A percentile compares a stretch with the other conserved stretches of the same genome.
Evolutionary conservation across 83 land plant genomes (phyloP).

Genomic region (Larix sibirica): DNA sequence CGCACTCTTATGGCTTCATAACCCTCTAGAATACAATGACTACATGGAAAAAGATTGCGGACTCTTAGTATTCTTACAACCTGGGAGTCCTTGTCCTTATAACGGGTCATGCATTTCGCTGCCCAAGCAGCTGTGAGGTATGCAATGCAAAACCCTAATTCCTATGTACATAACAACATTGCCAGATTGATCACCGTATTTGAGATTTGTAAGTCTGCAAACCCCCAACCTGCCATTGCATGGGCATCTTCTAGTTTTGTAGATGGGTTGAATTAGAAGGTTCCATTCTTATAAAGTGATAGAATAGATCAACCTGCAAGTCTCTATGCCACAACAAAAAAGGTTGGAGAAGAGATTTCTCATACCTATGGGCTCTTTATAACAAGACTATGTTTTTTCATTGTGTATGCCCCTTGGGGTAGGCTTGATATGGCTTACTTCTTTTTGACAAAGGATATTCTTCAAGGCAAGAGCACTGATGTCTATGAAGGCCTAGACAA

Average conservation of each 20-base stretch:
- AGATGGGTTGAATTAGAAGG: slow-evolving; percentile 51
- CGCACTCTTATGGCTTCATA: too few relatives aligned
- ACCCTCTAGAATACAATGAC: too few relatives aligned
- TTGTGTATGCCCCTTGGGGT: slow-evolving; percentile 66
- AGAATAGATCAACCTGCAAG: slow-evolving; percentile 59
- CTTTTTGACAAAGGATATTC: slow-evolving; percentile 57
- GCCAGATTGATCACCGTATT: slow-evolving; percentile 54
- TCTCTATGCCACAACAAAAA: slow-evolving; percentile 57
- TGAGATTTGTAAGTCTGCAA: slow-evolving; percentile 44
- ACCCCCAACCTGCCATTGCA: slow-evolving; percentile 63
- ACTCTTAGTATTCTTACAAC: too few relatives aligned
- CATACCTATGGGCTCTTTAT: slow-evolving; percentile 53
- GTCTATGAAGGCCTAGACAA: slow-evolving; percentile 40
- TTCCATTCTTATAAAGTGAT: slow-evolving; percentile 55
- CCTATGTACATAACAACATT: slow-evolving; percentile 55
- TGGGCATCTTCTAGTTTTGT: slow-evolving; percentile 70
- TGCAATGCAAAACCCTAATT: slow-evolving; percentile 56
- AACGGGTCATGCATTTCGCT: slow-evolving; percentile 45
- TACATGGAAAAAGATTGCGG: too few relatives aligned
- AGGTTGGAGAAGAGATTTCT: slow-evolving; percentile 58
- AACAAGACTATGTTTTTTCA: slow-evolving; percentile 57
- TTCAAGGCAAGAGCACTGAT: slow-evolving; percentile 37
- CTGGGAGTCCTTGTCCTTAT: too few relatives aligned
- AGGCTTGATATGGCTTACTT: slow-evolving; percentile 67
- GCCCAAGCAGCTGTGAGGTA: slow-evolving; percentile 63